These are phyloP conservation scores for Aspergillus neoniger DNA, from an alignment of 2,329 filamentous ascomycete genomes.

Conservation along the genomic window DNA sequence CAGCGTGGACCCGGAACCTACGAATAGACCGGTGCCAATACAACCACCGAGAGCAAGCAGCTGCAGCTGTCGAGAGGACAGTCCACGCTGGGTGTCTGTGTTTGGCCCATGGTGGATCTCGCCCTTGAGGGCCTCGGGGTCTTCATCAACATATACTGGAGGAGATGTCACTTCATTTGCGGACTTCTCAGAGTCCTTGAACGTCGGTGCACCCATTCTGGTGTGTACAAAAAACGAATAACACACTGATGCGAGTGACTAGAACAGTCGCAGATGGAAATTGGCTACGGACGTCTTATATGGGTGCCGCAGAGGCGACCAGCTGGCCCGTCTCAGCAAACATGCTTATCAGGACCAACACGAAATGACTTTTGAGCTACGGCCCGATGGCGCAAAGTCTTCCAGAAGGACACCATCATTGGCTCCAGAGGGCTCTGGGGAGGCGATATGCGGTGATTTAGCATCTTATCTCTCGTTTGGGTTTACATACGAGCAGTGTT, in stretches of 20 bases:
- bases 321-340: background rate
- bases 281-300: background rate
- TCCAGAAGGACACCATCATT: slow-evolving; percentile 9
- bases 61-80: slow-evolving; percentile 44
- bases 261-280: background rate
- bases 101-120: slow-evolving; percentile 9
- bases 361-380: slow-evolving; percentile 12
- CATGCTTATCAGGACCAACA: slow-evolving; percentile 15
- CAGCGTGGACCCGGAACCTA: slow-evolving; percentile 52
- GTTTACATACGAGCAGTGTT: background rate
- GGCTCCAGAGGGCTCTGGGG: background rate
- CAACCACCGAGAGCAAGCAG: slow-evolving; percentile 45
- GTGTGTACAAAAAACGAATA: background rate
- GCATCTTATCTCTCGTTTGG: background rate
- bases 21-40: slow-evolving; percentile 55
- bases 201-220: slow-evolving; percentile 13
- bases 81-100: slow-evolving; percentile 33
- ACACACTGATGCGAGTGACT: background rate
- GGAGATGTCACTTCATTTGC: slow-evolving; percentile 5
- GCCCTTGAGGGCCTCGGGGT: slow-evolving; percentile 12
- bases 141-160: slow-evolving; percentile 11
- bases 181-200: slow-evolving; percentile 15
- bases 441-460: slow-evolving; percentile 2
- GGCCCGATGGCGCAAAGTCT: slow-evolving; percentile 7
- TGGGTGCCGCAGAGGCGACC: background rate